Percentiles rank a stretch among this genome's conserved stretches.
These are phyloP conservation scores for Phytophthora quininea DNA, from an alignment of 352 stramenopile species.

Conservation along the genomic window DNA sequence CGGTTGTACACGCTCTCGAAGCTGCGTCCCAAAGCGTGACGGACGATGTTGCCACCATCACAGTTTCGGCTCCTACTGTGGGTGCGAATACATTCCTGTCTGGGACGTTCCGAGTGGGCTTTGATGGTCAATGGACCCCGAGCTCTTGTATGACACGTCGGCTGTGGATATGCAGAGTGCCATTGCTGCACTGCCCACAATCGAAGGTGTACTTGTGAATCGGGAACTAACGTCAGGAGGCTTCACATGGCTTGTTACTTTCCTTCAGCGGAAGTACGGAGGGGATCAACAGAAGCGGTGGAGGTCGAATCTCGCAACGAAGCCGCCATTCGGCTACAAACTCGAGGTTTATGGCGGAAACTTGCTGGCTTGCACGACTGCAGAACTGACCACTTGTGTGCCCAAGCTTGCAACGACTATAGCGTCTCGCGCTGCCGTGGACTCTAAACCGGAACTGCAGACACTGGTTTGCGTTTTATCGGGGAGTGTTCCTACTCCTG, in stretches of 20 bases:
- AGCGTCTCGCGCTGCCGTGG: slow-evolving; percentile 46
- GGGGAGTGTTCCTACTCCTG: slow-evolving; percentile 10
- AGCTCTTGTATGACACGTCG: slow-evolving; percentile 88
- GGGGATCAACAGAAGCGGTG: slow-evolving; percentile 66
- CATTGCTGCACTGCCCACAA: slow-evolving; percentile 55
- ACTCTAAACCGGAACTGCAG: slow-evolving; percentile 61
- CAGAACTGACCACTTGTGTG: slow-evolving; percentile 45
- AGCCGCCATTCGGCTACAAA: slow-evolving; percentile 50
- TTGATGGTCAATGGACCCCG: slow-evolving; percentile 86
- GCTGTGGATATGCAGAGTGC: slow-evolving; percentile 78
- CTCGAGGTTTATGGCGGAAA: slow-evolving; percentile 56
- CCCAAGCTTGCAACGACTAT: slow-evolving; percentile 54
- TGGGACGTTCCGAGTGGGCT: slow-evolving; percentile 91
- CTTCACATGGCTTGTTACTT: slow-evolving; percentile 83
- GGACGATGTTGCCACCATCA: slow-evolving; percentile 71
- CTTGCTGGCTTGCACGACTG: slow-evolving; percentile 62
- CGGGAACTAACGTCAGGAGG: slow-evolving; percentile 67
- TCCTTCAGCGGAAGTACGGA: slow-evolving; percentile 53
- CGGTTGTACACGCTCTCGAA: slow-evolving; percentile 57
- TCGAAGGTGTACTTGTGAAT: slow-evolving; percentile 60
- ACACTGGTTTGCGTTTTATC: slow-evolving; percentile 50
- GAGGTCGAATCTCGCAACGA: slow-evolving; percentile 47
- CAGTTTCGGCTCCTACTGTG: slow-evolving; percentile 61
- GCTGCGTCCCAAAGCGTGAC: slow-evolving; percentile 36
- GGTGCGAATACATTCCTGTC: slow-evolving; percentile 53